A percentile compares a stretch with the other conserved stretches of the same genome.
Conservation (phyloP, 495 filamentous ascomycete species). For the Podospora anserina region DNA sequence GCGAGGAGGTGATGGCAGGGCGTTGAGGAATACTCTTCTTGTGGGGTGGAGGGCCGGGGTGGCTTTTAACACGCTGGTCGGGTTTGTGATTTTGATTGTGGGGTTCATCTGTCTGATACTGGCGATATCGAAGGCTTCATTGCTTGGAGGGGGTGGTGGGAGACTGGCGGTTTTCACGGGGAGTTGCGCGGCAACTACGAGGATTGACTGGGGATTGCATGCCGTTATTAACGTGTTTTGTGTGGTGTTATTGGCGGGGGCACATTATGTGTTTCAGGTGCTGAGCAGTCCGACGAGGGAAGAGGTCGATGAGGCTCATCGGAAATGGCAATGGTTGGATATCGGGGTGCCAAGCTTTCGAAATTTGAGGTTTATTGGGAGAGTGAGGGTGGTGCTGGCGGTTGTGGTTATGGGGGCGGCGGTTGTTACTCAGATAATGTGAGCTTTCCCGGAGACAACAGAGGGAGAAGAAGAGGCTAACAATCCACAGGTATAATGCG, state of each 20-base stretch:
- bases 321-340: conserved; percentile 48
- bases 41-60: conserved; percentile 43
- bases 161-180: conserved; percentile 37
- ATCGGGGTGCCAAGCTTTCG: conserved; percentile 51
- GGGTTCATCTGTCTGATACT: conserved; percentile 41
- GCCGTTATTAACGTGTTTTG: conserved; percentile 38
- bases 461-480: conserved; percentile 6
- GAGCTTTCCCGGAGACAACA: conserved; percentile 7
- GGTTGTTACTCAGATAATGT: conserved; percentile 44
- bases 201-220: conserved; percentile 38
- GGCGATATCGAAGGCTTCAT: conserved; percentile 32
- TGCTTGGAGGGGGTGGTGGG: conserved; percentile 28
- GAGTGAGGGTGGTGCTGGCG: conserved; percentile 37
- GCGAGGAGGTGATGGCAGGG: conserved; percentile 19
- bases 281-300: conserved; percentile 51
- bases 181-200: conserved; percentile 31
- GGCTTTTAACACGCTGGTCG: conserved; percentile 35
- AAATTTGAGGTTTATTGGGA: conserved; percentile 44
- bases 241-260: conserved; percentile 39
- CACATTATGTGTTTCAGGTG: conserved; percentile 50
- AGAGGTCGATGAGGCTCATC: conserved; percentile 50
- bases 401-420: conserved; percentile 37
- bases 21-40: conserved; percentile 9
- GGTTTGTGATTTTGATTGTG: conserved; percentile 37
- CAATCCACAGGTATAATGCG: conserved; percentile 42